phyloP scores from a whole-genome alignment of 2,329 filamentous ascomycete genomes.

The Cladophialophora immunda region DNA sequence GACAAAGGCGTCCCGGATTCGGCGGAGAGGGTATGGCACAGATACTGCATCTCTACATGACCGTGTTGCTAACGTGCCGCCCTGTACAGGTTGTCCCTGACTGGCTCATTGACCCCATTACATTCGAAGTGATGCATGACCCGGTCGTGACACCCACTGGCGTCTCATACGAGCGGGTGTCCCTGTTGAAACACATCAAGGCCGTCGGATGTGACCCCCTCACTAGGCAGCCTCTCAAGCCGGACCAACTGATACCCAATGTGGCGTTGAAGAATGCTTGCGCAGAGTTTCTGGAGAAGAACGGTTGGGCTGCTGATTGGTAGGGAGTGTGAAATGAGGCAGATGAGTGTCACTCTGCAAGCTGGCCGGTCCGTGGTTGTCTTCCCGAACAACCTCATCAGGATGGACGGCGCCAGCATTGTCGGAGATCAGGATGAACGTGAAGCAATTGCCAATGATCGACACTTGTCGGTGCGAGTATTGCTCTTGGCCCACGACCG shows the following conservation, averaged over 20 bases:
- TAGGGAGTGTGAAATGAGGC: slow-evolving; percentile 50
- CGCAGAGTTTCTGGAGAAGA: slow-evolving; percentile 82
- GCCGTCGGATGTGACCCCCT: slow-evolving; percentile 80
- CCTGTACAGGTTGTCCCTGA: slow-evolving; percentile 55
- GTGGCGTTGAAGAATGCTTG: slow-evolving; percentile 82
- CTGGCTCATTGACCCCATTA: slow-evolving; percentile 58
- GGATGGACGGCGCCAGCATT: not conserved
- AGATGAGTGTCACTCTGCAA: not conserved
- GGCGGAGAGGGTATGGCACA: slow-evolving; percentile 49
- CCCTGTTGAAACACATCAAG: slow-evolving; percentile 85
- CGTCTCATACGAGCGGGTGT: slow-evolving; percentile 86
- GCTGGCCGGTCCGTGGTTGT: not conserved
- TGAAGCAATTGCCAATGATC: not conserved
- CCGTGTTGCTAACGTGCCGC: not conserved
- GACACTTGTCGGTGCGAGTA: not conserved
- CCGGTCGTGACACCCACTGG: slow-evolving; percentile 73
- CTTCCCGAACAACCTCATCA: not conserved
- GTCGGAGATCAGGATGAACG: not conserved
- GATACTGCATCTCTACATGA: not conserved
- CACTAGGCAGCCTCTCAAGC: slow-evolving; percentile 76
- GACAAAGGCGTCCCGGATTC: slow-evolving; percentile 52
- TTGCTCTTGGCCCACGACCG: not conserved
- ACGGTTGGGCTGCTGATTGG: slow-evolving; percentile 95
- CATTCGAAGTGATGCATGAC: slow-evolving; percentile 62
- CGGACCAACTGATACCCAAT: slow-evolving; percentile 80